Evolutionary conservation across 805 yeast species (phyloP).

Genomic region (Grigorovia jiainica): DNA sequence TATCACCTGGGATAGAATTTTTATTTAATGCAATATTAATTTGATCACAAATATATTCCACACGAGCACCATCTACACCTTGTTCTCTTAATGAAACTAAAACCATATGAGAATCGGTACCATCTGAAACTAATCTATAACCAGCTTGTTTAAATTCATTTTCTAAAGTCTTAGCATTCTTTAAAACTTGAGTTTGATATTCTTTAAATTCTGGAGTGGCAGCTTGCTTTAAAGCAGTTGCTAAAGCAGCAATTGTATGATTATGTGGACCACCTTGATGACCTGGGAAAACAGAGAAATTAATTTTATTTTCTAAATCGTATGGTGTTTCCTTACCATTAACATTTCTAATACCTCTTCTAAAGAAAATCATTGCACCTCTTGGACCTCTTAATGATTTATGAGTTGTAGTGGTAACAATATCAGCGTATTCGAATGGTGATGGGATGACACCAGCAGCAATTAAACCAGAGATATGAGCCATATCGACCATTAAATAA

Average conservation of each 20-base stretch:
- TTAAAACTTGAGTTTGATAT: slow-evolving; percentile 81
- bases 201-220: slow-evolving; percentile 80
- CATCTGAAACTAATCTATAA: slow-evolving; percentile 80
- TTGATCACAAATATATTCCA: slow-evolving; percentile 89
- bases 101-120: slow-evolving; percentile 97
- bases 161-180: slow-evolving; percentile 82
- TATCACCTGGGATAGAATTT: slow-evolving; percentile 97
- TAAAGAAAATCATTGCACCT: slow-evolving; percentile 99
- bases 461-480: slow-evolving; percentile 92
- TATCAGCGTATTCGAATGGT: slow-evolving; percentile 94
- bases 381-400: slow-evolving; percentile 98
- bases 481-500: slow-evolving; percentile 94
- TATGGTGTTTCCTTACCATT: slow-evolving; percentile 85
- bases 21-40: slow-evolving; percentile 93
- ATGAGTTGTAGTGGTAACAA: slow-evolving; percentile 98
- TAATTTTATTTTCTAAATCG: slow-evolving; percentile 90
- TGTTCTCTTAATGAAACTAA: slow-evolving; percentile 80
- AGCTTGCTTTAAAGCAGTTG: slow-evolving; percentile 94
- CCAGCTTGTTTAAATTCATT: slow-evolving; percentile 59
- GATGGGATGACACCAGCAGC: slow-evolving; percentile 94
- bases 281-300: slow-evolving; percentile 98
- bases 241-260: slow-evolving; percentile 96
- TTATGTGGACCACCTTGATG: slow-evolving; percentile 99
- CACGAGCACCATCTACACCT: slow-evolving; percentile 93
- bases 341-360: slow-evolving; percentile 85